A percentile compares a stretch with the other conserved stretches of the same genome.
These are phyloP conservation scores for Serpula lacrymans DNA, from an alignment of 768 basidiomycete genomes.

Conservation along the genomic window DNA sequence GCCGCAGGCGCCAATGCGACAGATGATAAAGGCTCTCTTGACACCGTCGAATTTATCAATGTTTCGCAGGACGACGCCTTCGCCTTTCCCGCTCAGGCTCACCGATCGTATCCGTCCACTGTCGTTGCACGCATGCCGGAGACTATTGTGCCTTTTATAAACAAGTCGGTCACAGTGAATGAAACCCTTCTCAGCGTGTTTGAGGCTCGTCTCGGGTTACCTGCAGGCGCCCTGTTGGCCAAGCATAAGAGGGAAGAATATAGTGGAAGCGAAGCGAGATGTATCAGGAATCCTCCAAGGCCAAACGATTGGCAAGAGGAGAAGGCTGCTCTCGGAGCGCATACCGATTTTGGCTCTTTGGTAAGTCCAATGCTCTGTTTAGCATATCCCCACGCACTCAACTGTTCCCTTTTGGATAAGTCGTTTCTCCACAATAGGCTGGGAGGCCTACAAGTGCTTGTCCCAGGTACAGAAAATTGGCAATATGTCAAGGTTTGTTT, in stretches of 20 bases:
- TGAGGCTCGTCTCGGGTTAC: constrained; percentile 30
- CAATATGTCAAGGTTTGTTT: constrained; percentile 38
- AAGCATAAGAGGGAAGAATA: constrained; percentile 23
- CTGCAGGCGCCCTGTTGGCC: constrained; percentile 23
- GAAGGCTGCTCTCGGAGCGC: constrained; percentile 46
- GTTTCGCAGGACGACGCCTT: constrained; percentile 33
- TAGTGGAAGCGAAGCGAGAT: constrained; percentile 30
- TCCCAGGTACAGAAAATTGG: constrained; percentile 36
- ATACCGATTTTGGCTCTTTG: constrained; percentile 48
- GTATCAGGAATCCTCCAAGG: constrained; percentile 30
- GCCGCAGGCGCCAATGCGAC: constrained; percentile 25
- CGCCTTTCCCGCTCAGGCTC: constrained; percentile 24
- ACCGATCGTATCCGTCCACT: constrained; percentile 30
- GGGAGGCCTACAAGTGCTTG: constrained; percentile 42
- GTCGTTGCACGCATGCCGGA: constrained; percentile 26
- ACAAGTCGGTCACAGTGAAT: constrained; percentile 27
- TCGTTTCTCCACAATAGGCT: constrained; percentile 41
- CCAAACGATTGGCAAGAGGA: constrained; percentile 13
- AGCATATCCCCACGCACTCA: neutral
- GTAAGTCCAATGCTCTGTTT: neutral
- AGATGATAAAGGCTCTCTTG: constrained; percentile 26
- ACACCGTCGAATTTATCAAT: constrained; percentile 30
- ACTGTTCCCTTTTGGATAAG: constrained; percentile 14
- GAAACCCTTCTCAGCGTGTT: constrained; percentile 25
- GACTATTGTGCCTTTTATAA: constrained; percentile 24